Percentiles rank a stretch among this genome's conserved stretches.
Evolutionary conservation across 768 basidiomycete species (phyloP).

Genomic region (Rhodosporidiobolus sp.): DNA sequence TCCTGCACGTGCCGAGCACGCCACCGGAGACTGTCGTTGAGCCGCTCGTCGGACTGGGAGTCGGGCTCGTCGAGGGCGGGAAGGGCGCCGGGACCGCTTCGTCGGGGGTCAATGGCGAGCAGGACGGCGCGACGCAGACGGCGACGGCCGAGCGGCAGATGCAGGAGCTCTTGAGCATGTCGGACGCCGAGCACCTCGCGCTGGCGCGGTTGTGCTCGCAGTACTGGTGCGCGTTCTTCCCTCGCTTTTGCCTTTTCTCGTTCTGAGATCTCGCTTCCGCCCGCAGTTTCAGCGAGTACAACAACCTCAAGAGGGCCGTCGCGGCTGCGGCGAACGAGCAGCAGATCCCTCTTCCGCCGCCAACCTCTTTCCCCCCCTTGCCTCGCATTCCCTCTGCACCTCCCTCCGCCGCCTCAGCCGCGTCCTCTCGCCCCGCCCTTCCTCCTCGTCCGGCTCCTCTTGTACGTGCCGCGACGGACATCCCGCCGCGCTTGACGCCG

Average conservation of each 20-base stretch:
- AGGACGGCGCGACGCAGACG: constrained; percentile 16
- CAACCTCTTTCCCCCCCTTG: constrained; percentile 2
- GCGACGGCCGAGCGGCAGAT: constrained; percentile 18
- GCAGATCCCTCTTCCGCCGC: background rate
- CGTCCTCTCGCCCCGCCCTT: background rate
- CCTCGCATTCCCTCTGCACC: constrained; percentile 10
- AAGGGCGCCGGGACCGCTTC: background rate
- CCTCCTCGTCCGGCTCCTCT: background rate
- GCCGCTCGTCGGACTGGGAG: constrained; percentile 3
- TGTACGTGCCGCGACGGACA: no score
- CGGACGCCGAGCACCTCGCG: background rate
- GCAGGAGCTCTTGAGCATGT: constrained; percentile 7
- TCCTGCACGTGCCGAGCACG: constrained; percentile 13
- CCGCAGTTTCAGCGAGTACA: constrained; percentile 34
- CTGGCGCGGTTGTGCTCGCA: constrained; percentile 28
- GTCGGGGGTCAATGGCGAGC: background rate
- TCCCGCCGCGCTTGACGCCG: background rate
- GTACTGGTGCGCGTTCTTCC: constrained; percentile 15
- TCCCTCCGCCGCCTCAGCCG: background rate
- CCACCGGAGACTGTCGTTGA: constrained; percentile 4
- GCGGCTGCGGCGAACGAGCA: background rate
- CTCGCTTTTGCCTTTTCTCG: background rate
- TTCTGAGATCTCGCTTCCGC: background rate
- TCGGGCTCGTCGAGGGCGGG: background rate
- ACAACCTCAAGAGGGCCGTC: constrained; percentile 30